Evolutionary conservation across 1,284 basidiomycete species (phyloP), one percentile per base, ranked within the genome.

Genomic region (Ceratobasidium sp.): DNA sequence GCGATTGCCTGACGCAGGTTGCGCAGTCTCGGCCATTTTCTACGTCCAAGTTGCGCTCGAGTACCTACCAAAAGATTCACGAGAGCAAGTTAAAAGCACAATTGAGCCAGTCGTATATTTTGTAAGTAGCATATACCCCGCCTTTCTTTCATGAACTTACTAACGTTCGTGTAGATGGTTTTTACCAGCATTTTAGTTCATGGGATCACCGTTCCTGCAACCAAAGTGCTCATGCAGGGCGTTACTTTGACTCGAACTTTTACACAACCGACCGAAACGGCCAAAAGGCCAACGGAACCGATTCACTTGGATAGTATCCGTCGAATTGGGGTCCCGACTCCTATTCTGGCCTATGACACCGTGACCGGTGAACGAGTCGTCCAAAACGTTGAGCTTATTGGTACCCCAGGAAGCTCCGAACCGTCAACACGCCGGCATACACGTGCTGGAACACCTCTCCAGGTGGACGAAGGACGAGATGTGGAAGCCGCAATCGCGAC

Each of bases 31-130:
- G 1, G 68, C 68, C 10, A 61, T 73, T 42, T 73, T 73, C 26
- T 73, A 73, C n/a, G 68, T 73, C 39, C 68, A 73, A 51, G 20
- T 73, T 13, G 68, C 68, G 39, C 68, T 73, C n/a, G 56, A 73
- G n/a, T 73, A 73, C 37, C 31, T 73, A 15, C 68, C 68, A 6
- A 73, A 73, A 28, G 68, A 73, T 11, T 60, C 54, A 7, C 37
- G 68, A 23, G 68, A 73, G 23, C 68, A 73, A 56, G 56, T 73
- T 15, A 73, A 61, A n/a, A 20, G 11, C n/a, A 73, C 68, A 4
- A 42, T 73, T 26, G 54, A 60, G 56, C 68, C 68, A 6, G 39
- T 73, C 26, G 68, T 73, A 17, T 73, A 73, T 20, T 73, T 73
- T 49, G 68, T 61, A n/a, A 73, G 68, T 35, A 10, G 2, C 35